phyloP scores from a whole-genome alignment of 768 basidiomycete species.

The Clitopilus passeckerianus region DNA sequence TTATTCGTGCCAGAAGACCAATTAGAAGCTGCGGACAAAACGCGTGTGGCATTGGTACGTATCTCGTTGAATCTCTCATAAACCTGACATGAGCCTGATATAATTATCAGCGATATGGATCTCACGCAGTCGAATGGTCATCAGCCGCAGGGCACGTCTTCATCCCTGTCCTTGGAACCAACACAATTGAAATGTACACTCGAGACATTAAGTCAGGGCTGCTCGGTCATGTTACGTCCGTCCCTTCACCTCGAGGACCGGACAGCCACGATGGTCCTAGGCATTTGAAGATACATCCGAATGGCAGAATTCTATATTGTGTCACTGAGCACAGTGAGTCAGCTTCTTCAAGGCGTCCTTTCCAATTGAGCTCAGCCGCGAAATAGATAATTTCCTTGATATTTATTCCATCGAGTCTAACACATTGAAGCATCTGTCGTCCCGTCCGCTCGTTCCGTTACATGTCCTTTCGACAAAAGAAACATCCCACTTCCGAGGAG shows the following conservation, averaged over 20 bases:
- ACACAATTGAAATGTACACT: conserved; percentile 42
- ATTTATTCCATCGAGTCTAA: conserved; percentile 31
- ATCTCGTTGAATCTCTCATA: background rate
- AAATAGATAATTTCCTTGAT: conserved; percentile 42
- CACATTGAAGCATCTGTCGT: conserved; percentile 22
- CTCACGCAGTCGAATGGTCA: conserved; percentile 47
- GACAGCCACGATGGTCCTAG: conserved; percentile 41
- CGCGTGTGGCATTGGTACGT: conserved; percentile 40
- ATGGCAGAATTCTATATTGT: conserved; percentile 44
- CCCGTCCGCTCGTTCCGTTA: conserved; percentile 27
- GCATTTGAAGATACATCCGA: conserved; percentile 48
- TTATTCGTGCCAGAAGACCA: conserved; percentile 39
- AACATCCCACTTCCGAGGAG: conserved; percentile 31
- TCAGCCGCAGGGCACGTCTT: conserved; percentile 31
- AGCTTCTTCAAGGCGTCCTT: background rate
- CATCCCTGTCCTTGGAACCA: conserved; percentile 44
- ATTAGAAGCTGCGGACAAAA: conserved; percentile 43
- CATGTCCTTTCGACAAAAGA: conserved; percentile 4
- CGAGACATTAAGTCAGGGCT: conserved; percentile 25
- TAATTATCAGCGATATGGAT: conserved; percentile 39
- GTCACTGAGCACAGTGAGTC: conserved; percentile 48
- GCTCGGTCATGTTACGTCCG: conserved; percentile 31
- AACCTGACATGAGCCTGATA: background rate
- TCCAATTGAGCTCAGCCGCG: background rate
- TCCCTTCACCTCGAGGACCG: conserved; percentile 31